A percentile compares a stretch with the other conserved stretches of the same genome.
Evolutionary conservation across 306 rosid genomes (phyloP).

Genomic region (Quercus rubra): DNA sequence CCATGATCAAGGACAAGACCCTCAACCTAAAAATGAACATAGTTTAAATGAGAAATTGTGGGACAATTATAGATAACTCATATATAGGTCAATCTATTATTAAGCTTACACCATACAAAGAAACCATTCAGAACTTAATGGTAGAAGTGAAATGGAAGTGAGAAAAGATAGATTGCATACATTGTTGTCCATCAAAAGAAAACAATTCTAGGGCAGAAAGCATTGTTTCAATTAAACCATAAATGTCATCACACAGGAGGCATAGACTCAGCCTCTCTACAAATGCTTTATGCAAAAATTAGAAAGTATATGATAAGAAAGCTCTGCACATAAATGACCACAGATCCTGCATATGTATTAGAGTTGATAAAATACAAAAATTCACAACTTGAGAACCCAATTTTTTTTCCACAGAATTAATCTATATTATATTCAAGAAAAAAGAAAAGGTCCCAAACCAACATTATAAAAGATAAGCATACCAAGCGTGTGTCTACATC

Average conservation of each 20-base stretch:
- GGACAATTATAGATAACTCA: not conserved
- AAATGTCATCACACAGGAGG: not conserved
- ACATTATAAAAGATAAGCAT: conserved; percentile 23
- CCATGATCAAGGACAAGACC: conserved; percentile 99
- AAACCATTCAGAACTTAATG: not conserved
- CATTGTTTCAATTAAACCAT: too few relatives aligned
- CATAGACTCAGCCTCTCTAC: not conserved
- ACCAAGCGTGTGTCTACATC: conserved; percentile 96
- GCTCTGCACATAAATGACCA: not conserved
- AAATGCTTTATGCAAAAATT: not conserved
- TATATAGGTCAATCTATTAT: not conserved
- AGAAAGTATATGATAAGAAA: not conserved
- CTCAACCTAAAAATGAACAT: conserved; percentile 59
- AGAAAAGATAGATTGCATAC: not conserved
- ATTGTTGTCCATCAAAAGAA: not conserved
- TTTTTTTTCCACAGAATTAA: not conserved
- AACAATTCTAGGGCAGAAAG: not conserved
- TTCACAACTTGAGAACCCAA: not conserved
- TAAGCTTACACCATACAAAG: not conserved
- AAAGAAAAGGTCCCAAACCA: not conserved
- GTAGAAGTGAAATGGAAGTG: not conserved
- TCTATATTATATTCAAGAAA: not conserved
- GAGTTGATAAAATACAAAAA: not conserved
- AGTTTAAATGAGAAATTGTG: conserved; percentile 6
- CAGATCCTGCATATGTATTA: not conserved